A percentile compares a stretch with the other conserved stretches of the same genome.
These are phyloP conservation scores for Fusarium albosuccineum DNA, from an alignment of 2,329 filamentous ascomycete genomes.

Conservation along the genomic window DNA sequence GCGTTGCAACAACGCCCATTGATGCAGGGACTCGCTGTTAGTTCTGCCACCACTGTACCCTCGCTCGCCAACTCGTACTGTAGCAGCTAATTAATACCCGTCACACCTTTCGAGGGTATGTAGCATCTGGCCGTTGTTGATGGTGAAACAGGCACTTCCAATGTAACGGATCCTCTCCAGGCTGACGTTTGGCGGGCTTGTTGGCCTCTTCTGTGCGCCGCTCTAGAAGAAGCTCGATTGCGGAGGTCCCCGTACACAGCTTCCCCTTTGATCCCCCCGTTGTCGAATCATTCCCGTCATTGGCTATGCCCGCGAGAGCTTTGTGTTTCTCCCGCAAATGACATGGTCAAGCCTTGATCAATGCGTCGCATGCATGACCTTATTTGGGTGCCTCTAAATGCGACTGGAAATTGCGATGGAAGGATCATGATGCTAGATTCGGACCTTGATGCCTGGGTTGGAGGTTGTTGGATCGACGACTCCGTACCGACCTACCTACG, in stretches of 20 bases:
- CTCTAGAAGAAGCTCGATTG: conserved; percentile 8
- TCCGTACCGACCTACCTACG: not conserved
- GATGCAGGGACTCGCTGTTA: not conserved
- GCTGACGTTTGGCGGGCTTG: conserved; percentile 7
- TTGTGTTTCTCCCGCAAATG: conserved; percentile 21
- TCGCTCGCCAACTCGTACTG: conserved; percentile 29
- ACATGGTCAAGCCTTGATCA: conserved; percentile 38
- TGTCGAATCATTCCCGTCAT: conserved; percentile 12
- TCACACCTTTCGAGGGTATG: conserved; percentile 25
- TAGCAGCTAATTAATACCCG: conserved; percentile 32
- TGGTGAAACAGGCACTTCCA: conserved; percentile 26
- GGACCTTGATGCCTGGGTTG: conserved; percentile 8
- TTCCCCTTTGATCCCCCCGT: conserved; percentile 30
- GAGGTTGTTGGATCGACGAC: not conserved
- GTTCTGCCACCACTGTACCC: not conserved
- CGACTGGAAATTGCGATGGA: conserved; percentile 39
- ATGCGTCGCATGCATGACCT: conserved; percentile 44
- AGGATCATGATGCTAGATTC: conserved; percentile 24
- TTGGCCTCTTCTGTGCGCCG: not conserved
- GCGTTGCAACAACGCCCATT: not conserved
- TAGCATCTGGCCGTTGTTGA: conserved; percentile 26
- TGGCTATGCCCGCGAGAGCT: conserved; percentile 23
- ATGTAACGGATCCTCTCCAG: conserved; percentile 13
- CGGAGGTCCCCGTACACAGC: conserved; percentile 12
- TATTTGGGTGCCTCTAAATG: conserved; percentile 32